These are phyloP conservation scores for Teratosphaeria nubilosa DNA, from an alignment of 2,329 filamentous ascomycete genomes.

Conservation along the genomic window DNA sequence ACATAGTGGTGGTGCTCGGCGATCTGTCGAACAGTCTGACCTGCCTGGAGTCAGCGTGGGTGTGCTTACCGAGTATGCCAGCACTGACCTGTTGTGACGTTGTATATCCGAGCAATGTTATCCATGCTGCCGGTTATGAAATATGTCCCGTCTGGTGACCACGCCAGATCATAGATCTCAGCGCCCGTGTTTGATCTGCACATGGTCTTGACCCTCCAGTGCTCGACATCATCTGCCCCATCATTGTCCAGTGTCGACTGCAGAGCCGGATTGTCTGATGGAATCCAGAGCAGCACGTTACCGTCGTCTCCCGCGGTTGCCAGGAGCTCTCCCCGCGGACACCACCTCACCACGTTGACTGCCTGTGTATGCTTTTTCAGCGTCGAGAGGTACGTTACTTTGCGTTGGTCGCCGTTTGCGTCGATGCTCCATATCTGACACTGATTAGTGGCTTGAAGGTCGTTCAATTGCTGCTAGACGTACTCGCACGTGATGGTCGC, in stretches of 20 bases:
- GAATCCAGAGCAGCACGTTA: slow-evolving; percentile 93
- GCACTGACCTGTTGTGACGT: slow-evolving; percentile 68
- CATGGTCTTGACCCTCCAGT: slow-evolving; percentile 96
- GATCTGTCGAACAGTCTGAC: slow-evolving; percentile 73
- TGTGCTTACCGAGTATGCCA: slow-evolving; percentile 3
- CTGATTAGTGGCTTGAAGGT: slow-evolving; percentile 3
- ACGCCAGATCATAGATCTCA: slow-evolving; percentile 96
- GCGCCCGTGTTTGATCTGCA: slow-evolving; percentile 77
- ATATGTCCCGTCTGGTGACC: slow-evolving; percentile 93
- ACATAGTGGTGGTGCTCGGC: slow-evolving; percentile 98
- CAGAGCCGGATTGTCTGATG: slow-evolving; percentile 62
- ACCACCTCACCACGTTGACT: slow-evolving; percentile 95
- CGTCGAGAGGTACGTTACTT: slow-evolving; percentile 84
- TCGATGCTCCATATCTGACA: slow-evolving; percentile 83
- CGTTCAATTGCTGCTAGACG: slow-evolving; percentile 18
- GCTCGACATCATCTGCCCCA: slow-evolving; percentile 89
- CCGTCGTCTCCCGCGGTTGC: slow-evolving; percentile 95
- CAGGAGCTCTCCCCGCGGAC: slow-evolving; percentile 83
- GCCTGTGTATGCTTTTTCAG: slow-evolving; percentile 90
- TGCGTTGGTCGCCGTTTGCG: slow-evolving; percentile 70
- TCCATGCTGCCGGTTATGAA: slow-evolving; percentile 99
- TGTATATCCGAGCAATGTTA: slow-evolving; percentile 95
- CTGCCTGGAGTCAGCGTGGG: slow-evolving; percentile 25
- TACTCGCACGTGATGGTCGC: slow-evolving; percentile 93
- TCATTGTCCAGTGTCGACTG: slow-evolving; percentile 58